Conservation (phyloP, 257 asterid species). For the Ophiorrhiza pumila region DNA sequence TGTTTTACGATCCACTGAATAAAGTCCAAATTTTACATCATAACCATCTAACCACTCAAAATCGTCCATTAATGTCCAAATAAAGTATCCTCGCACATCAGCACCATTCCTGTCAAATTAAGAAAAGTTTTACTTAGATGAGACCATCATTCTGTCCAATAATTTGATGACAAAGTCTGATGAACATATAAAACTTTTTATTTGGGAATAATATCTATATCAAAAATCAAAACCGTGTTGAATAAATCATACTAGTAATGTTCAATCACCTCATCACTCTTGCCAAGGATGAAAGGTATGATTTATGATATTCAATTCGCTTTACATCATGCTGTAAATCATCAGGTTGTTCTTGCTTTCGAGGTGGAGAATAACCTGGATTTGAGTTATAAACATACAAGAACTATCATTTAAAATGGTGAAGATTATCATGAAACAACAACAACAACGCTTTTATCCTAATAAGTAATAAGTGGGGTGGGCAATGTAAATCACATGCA, state of each 20-base stretch:
- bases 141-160: no score
- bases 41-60: slow-evolving; percentile 68
- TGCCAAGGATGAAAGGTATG: slow-evolving; percentile 60
- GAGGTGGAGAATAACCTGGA: slow-evolving; percentile 63
- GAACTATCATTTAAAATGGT: neutral
- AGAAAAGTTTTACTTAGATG: neutral
- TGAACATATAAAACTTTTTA: no score
- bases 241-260: no score
- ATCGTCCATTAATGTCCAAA: slow-evolving; percentile 80
- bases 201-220: no score
- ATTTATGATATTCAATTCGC: slow-evolving; percentile 47
- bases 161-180: no score
- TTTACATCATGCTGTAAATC: slow-evolving; percentile 39
- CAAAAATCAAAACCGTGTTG: no score
- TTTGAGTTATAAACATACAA: no score
- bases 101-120: slow-evolving; percentile 47
- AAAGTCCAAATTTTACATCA: slow-evolving; percentile 46
- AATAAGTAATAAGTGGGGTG: no score
- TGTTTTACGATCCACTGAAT: slow-evolving; percentile 37
- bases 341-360: slow-evolving; percentile 17
- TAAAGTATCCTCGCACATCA: slow-evolving; percentile 65
- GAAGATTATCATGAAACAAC: neutral
- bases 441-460: no score
- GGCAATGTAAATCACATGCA: no score
- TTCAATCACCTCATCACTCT: slow-evolving; percentile 70